These are phyloP conservation scores for Thielaviopsis euricoi DNA, from an alignment of 2,329 filamentous ascomycete genomes.

Conservation along the genomic window DNA sequence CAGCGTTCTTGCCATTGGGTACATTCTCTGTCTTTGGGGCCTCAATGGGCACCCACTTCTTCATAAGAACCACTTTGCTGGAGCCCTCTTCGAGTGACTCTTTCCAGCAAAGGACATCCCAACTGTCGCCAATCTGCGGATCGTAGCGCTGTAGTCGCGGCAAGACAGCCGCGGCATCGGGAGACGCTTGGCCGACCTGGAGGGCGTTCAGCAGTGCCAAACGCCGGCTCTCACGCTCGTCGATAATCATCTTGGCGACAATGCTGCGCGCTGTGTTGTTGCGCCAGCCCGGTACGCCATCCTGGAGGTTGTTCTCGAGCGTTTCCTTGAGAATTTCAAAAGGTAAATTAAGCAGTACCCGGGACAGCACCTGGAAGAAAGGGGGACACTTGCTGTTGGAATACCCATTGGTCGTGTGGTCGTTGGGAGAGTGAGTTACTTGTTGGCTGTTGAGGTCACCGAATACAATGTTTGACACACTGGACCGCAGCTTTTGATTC, in stretches of 20 bases:
- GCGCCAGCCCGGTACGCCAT: constrained; percentile 33
- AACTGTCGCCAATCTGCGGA: constrained; percentile 24
- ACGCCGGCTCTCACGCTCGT: constrained; percentile 41
- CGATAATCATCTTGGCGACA: constrained; percentile 32
- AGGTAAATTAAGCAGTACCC: constrained; percentile 52
- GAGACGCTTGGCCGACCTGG: constrained; percentile 19
- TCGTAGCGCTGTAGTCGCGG: constrained; percentile 22
- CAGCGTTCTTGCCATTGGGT: not conserved
- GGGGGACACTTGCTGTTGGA: constrained; percentile 14
- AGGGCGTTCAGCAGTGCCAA: constrained; percentile 28
- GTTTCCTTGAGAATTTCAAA: constrained; percentile 49
- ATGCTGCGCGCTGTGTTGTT: constrained; percentile 30
- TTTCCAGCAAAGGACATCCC: constrained; percentile 33
- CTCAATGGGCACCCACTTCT: constrained; percentile 7
- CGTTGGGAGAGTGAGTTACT: constrained; percentile 18
- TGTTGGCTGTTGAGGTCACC: constrained; percentile 40
- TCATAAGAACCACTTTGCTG: constrained; percentile 2
- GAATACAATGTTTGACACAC: constrained; percentile 47
- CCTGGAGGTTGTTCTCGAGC: constrained; percentile 39
- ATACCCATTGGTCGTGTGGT: constrained; percentile 8
- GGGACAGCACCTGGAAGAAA: constrained; percentile 40
- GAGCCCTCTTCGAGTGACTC: constrained; percentile 21
- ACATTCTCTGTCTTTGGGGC: not conserved
- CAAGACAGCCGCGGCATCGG: constrained; percentile 21
- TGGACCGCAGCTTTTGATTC: constrained; percentile 17